Evolutionary conservation across 805 yeast species (phyloP).

Genomic region (Isabelozyma heimii): DNA sequence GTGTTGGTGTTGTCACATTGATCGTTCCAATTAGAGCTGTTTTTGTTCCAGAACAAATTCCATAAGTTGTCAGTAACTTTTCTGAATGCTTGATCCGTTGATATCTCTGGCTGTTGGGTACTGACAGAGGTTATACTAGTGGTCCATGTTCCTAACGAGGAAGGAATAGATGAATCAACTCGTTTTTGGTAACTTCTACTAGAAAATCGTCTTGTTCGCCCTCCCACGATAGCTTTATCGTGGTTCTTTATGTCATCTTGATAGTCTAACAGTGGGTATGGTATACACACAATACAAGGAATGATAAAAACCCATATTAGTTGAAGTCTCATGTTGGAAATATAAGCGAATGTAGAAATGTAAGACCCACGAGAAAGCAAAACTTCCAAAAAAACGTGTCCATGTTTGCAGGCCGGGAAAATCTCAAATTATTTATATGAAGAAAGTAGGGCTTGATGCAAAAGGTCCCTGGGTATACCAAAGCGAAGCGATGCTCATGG

Average conservation of each 20-base stretch:
- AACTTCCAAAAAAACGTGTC: too few species aligned
- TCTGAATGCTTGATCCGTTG: constrained; percentile 9
- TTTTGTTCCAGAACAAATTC: constrained; percentile 9
- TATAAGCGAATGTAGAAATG: neutral
- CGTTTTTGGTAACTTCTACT: neutral
- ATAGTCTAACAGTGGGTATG: neutral
- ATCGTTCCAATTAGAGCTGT: constrained; percentile 10
- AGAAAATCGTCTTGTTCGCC: neutral
- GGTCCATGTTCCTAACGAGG: constrained; percentile 1
- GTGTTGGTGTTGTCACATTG: constrained; percentile 6
- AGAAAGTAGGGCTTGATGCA: too few species aligned
- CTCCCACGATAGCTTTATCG: neutral
- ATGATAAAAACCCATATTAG: neutral
- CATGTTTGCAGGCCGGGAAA: too few species aligned
- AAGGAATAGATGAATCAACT: neutral
- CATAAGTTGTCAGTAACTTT: constrained; percentile 6
- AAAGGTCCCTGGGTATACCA: too few species aligned
- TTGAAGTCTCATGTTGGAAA: neutral
- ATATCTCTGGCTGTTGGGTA: constrained; percentile 11
- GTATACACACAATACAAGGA: neutral
- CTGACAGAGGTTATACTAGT: constrained; percentile 8
- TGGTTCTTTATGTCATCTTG: neutral
- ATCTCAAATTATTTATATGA: too few species aligned
- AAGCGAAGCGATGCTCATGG: neutral
- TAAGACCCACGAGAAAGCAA: neutral